phyloP scores from a whole-genome alignment of 116 monocot species.

The Phalaenopsis hybrid region DNA sequence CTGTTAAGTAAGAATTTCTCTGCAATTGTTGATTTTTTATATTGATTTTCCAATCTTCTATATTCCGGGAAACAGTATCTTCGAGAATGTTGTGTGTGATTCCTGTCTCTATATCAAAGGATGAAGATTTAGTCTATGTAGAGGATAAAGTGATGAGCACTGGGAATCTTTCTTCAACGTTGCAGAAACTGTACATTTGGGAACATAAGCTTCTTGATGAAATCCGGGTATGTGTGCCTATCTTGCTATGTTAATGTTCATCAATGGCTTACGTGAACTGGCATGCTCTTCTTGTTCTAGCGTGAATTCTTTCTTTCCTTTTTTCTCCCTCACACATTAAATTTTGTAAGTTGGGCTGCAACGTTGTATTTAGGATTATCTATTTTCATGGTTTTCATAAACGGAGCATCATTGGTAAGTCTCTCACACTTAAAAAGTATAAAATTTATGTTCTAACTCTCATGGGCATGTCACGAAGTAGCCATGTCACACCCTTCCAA shows the following conservation, averaged over 20 bases:
- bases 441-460: background rate
- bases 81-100: slow-evolving; percentile 47
- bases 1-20: background rate
- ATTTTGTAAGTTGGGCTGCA: background rate
- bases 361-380: background rate
- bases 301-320: background rate
- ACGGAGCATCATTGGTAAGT: background rate
- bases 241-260: background rate
- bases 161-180: slow-evolving; percentile 68
- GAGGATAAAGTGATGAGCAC: slow-evolving; percentile 60
- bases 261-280: background rate
- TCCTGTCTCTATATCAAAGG: slow-evolving; percentile 17
- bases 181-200: slow-evolving; percentile 89
- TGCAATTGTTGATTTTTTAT: background rate
- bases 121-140: slow-evolving; percentile 44
- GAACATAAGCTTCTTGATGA: slow-evolving; percentile 92
- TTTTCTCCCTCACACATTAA: background rate
- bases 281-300: background rate
- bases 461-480: background rate
- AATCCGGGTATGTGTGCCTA: slow-evolving; percentile 54
- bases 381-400: background rate
- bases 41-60: slow-evolving; percentile 1
- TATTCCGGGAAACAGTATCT: slow-evolving; percentile 28
- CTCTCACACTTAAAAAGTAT: background rate
- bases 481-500: background rate